Evolutionary conservation across 2,329 filamentous ascomycete genomes (phyloP).

Genomic region (Mariannaea sp.): DNA sequence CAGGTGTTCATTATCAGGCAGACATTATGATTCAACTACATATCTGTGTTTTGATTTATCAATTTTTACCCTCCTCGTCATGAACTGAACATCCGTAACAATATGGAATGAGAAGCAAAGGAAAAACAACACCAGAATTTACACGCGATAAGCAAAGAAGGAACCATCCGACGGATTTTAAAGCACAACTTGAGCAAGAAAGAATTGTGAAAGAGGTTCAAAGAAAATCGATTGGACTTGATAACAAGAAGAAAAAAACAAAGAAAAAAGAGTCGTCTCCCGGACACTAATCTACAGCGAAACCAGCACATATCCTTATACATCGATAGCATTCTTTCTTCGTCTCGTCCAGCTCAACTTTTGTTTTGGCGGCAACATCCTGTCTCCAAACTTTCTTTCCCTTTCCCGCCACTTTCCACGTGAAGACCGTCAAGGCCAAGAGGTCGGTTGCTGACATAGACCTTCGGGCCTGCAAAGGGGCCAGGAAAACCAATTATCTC

Average conservation of each 20-base stretch:
- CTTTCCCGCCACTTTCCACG: conserved; percentile 4
- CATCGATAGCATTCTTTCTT: conserved; percentile 22
- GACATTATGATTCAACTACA: too few species aligned
- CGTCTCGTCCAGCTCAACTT: background rate
- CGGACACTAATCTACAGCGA: conserved; percentile 37
- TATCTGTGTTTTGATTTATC: background rate
- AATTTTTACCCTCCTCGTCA: background rate
- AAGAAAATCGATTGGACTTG: conserved; percentile 28
- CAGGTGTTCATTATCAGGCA: too few species aligned
- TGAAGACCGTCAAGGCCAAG: conserved; percentile 5
- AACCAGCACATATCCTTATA: conserved; percentile 32
- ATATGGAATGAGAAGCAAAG: background rate
- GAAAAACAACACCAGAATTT: background rate
- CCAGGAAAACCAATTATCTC: conserved; percentile 14
- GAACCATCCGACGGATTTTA: background rate
- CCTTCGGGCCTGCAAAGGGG: conserved; percentile 13
- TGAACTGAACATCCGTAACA: background rate
- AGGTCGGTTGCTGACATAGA: conserved; percentile 3
- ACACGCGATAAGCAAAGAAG: too few species aligned
- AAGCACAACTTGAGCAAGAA: background rate
- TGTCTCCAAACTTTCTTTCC: conserved; percentile 2
- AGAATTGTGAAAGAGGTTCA: conserved; percentile 15
- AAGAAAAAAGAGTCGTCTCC: conserved; percentile 30
- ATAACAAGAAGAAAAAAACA: conserved; percentile 28
- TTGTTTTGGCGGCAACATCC: background rate